Evolutionary conservation across 768 basidiomycete species (phyloP).

Genomic region (Coprinellus aureogranulatus): DNA sequence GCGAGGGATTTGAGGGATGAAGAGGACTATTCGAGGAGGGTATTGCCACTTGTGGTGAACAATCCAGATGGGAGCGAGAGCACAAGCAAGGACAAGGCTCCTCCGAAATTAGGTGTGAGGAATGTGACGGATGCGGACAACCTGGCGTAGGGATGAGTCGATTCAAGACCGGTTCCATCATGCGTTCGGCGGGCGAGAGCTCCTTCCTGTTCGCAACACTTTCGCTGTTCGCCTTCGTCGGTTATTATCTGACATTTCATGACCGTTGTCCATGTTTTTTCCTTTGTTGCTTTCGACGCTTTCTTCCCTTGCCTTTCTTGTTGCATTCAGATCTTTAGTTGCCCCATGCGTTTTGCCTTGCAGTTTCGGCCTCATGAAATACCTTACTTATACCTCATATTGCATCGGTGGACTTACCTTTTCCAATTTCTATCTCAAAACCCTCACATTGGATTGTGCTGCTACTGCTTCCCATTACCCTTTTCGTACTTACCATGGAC

Average conservation of each 20-base stretch:
- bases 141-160: no score
- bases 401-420: no score
- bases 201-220: no score
- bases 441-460: no score
- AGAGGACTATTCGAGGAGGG: conserved; percentile 49
- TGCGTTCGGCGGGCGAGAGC: no score
- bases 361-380: no score
- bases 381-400: neutral
- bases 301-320: neutral
- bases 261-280: no score
- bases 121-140: neutral
- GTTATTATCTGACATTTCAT: no score
- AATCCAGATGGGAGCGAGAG: neutral
- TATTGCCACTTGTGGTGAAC: neutral
- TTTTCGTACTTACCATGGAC: neutral
- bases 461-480: no score
- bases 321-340: neutral
- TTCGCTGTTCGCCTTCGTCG: no score
- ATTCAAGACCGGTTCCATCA: no score
- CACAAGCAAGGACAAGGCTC: neutral
- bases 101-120: neutral
- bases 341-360: neutral
- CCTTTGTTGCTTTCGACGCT: neutral
- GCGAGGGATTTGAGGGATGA: conserved; percentile 42
- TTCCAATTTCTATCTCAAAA: no score